Percentiles rank a stretch among this genome's conserved stretches.
Evolutionary conservation across 176 grass and related monocot species (phyloP).

Genomic region (Bromus sterilis): DNA sequence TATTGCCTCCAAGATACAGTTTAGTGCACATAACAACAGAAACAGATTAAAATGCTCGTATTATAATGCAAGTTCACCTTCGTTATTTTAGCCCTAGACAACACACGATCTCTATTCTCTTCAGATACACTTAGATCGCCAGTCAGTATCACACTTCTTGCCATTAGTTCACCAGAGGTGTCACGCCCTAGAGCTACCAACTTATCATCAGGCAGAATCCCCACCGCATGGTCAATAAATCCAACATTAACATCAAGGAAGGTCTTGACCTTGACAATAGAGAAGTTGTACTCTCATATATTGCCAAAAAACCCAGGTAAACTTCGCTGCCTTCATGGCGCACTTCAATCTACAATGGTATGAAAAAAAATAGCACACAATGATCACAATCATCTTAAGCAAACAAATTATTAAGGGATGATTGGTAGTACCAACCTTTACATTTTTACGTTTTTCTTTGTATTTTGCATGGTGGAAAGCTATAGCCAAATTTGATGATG

Average conservation of each 20-base stretch:
- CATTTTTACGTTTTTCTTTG: background rate
- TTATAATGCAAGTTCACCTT: background rate
- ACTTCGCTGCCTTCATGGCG: background rate
- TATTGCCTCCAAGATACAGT: background rate
- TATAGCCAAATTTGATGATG: slow-evolving; percentile 5
- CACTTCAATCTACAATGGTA: slow-evolving; percentile 4
- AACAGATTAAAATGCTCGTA: background rate
- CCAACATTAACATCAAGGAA: slow-evolving; percentile 2
- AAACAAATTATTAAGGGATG: background rate
- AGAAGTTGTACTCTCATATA: background rate
- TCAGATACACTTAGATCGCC: background rate
- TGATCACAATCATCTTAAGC: background rate
- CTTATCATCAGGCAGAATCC: background rate
- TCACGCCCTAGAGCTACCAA: background rate
- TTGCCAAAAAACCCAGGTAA: background rate
- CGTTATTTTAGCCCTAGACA: background rate
- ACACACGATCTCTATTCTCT: background rate
- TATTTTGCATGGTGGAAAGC: background rate
- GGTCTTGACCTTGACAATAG: slow-evolving; percentile 5
- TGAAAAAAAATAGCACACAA: background rate
- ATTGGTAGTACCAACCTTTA: slow-evolving; percentile 1
- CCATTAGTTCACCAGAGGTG: background rate
- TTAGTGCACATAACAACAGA: background rate
- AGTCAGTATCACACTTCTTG: background rate
- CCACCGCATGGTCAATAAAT: background rate